These are phyloP conservation scores for Eucalyptus sp. DNA, from an alignment of 345 rosid species.

Conservation along the genomic window DNA sequence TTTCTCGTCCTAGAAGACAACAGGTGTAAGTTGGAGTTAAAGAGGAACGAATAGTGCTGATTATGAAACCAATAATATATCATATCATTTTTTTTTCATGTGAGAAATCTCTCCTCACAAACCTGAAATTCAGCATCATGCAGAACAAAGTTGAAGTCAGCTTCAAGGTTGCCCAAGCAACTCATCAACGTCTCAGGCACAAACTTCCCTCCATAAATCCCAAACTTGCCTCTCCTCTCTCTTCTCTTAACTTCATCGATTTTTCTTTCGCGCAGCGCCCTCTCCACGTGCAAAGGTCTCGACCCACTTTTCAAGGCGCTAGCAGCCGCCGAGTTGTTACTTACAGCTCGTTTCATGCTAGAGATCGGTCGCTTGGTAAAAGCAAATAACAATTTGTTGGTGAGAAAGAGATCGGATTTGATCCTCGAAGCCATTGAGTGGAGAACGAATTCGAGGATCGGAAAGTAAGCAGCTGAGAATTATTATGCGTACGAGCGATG, in stretches of 20 bases:
- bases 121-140: constrained; percentile 62
- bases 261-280: no score
- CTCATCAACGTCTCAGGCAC: constrained; percentile 60
- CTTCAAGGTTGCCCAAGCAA: constrained; percentile 43
- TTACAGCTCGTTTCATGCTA: background rate
- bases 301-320: background rate
- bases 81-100: background rate
- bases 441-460: background rate
- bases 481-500: background rate
- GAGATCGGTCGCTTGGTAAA: background rate
- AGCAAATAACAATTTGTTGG: background rate
- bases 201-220: constrained; percentile 67
- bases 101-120: background rate
- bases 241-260: background rate
- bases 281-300: background rate
- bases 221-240: constrained; percentile 29
- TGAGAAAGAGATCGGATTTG: background rate
- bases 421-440: background rate
- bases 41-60: no score
- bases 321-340: background rate
- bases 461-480: background rate
- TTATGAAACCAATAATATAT: no score
- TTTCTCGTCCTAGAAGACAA: background rate
- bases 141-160: constrained; percentile 27
- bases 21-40: background rate